A percentile compares a stretch with the other conserved stretches of the same genome.
Conservation (phyloP, 768 basidiomycete species). For the Leccinum truebloodii region DNA sequence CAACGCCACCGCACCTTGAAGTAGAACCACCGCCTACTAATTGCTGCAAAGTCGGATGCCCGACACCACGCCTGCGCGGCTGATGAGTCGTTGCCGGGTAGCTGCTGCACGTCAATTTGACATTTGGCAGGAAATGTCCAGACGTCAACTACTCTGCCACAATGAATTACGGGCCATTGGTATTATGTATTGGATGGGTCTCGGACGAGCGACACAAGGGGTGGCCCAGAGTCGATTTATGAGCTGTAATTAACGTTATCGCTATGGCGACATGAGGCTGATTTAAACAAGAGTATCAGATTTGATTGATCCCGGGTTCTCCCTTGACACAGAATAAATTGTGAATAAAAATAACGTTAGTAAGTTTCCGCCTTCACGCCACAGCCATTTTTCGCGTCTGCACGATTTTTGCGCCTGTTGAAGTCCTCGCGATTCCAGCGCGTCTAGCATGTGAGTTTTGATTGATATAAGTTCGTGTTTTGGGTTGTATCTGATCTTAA, state of each 20-base stretch:
- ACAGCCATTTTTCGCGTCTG: background rate
- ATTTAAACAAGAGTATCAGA: background rate
- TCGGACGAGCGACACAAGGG: background rate
- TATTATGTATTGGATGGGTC: background rate
- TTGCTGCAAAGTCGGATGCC: background rate
- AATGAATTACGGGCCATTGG: background rate
- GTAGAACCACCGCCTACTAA: too few relatives aligned
- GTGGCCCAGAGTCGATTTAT: background rate
- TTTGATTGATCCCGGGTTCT: background rate
- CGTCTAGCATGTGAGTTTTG: constrained; percentile 12
- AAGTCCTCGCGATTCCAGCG: constrained; percentile 8
- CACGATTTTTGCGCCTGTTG: constrained; percentile 8
- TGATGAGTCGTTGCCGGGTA: background rate
- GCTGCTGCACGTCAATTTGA: background rate
- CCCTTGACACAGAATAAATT: background rate
- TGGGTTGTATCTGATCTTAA: background rate
- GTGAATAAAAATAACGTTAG: background rate
- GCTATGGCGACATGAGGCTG: background rate
- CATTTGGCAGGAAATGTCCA: constrained; percentile 8
- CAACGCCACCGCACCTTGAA: too few relatives aligned
- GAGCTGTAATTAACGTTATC: background rate
- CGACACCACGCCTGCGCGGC: background rate
- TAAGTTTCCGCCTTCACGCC: background rate
- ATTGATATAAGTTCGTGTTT: background rate
- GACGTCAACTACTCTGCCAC: background rate